Conservation (phyloP, 768 basidiomycete species). For the Lactarius hengduanensis region DNA sequence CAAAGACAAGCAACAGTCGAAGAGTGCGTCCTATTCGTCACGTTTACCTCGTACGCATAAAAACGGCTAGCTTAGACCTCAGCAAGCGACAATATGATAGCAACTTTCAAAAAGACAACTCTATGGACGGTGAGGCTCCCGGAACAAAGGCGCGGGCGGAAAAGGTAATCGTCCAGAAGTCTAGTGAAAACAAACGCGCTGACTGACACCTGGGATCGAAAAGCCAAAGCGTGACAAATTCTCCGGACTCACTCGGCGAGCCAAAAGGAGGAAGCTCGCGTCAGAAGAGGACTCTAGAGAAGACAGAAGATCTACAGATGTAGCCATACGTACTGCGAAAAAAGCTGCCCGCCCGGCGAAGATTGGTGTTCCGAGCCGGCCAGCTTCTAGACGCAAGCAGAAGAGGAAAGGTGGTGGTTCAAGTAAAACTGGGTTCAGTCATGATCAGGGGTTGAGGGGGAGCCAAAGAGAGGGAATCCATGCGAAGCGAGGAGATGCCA, state of each 20-base stretch:
- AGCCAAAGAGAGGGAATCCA: conserved; percentile 56
- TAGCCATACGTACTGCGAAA: conserved; percentile 86
- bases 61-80: conserved; percentile 46
- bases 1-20: conserved; percentile 77
- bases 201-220: conserved; percentile 5
- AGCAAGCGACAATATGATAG: conserved; percentile 76
- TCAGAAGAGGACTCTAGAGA: conserved; percentile 75
- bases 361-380: conserved; percentile 57
- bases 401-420: conserved; percentile 22
- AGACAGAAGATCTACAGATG: conserved; percentile 54
- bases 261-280: conserved; percentile 85
- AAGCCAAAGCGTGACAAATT: conserved; percentile 77
- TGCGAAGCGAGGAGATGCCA: conserved; percentile 58
- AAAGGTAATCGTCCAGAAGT: conserved; percentile 30
- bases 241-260: conserved; percentile 81
- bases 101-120: conserved; percentile 41
- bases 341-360: conserved; percentile 70
- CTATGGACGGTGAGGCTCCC: conserved; percentile 39
- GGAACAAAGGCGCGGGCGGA: conserved; percentile 36
- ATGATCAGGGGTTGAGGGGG: conserved; percentile 52
- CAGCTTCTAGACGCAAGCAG: conserved; percentile 30
- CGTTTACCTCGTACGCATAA: conserved; percentile 9
- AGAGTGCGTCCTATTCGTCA: conserved; percentile 50
- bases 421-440: conserved; percentile 51
- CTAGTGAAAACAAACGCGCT: neutral